Evolutionary conservation across 305 asterid species (phyloP), one percentile per base, ranked within the genome.

Genomic region (Solanum hybrid): DNA sequence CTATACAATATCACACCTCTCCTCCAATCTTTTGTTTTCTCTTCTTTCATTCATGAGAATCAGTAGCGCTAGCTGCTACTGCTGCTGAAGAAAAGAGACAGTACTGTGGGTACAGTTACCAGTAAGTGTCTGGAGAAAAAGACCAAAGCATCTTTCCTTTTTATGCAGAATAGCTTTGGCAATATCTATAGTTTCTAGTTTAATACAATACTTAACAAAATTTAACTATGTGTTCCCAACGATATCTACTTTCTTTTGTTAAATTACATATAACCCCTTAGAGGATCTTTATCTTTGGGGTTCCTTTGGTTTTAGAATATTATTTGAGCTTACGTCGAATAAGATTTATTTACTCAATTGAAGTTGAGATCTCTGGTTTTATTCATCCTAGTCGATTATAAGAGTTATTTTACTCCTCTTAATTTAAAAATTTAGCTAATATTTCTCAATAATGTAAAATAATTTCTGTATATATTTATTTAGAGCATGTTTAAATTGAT

Each of bases 131-230:
- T 76, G 72, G 32, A 66, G 34, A 66, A 69, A 46, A 84, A 78
- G 27, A 89, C 85, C 77, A 85, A 60, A 85, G 81, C 92, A 88
- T 92, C 91, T 92, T 90, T 89, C 92, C 73, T 38, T 92, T 35
- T 90, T 91, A 88, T 89, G 90, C 92, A 90, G 75, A 56, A 89
- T 90, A 46, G 73, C 88, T 88, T 42, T 73, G 20, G 76, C 24
- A 89, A 86, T 24, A 36, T n/a, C 82, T 86, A 66, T 66, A 17
- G 24, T 17, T 56, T 56, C 69, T 17, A 6, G 69, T 56, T 56
- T 6, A 51, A 51, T 51, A 51, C 64, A 51, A 51, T 51, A 16
- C 3, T 51, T 16, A 51, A 51, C n/a, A 17, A 56, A 56, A 17
- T 56, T 56, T 56, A 56, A 56, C 69, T 56, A 56, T n/a, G 75